Evolutionary conservation across 2,329 filamentous ascomycete genomes (phyloP), one percentile per base, ranked within the genome.

Genomic region (Huntiella omanensis): DNA sequence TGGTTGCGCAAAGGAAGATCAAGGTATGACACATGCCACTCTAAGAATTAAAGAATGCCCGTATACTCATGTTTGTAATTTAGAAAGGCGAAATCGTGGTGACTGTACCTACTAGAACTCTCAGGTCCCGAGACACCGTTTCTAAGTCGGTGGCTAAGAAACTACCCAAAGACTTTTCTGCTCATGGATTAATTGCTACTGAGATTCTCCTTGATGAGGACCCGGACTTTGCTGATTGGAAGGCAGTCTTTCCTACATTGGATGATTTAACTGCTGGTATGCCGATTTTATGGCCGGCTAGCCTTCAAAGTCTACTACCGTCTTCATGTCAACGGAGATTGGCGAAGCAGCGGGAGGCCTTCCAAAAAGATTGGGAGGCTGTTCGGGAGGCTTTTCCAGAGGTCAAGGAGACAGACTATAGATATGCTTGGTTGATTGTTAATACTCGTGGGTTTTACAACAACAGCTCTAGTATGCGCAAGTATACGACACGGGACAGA

Each of bases 151-250:
- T 85, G 46, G 60, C 65, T 45, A 58, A 61, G 10, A 63, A 62
- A 22, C 67, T 80, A 8, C 66, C 70, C 0, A 63, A 66, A 13
- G 66, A 67, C 48, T 69, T 71, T 38, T 70, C 73, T 2, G 69
- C 81, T 16, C 84, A 92, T 54, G 79, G 77, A 22, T 70, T 84
- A 35, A 66, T 91, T 5, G 80, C 84, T n/a, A 69, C 77, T 2
- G 73, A 76, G 49, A 64, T 87, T 48, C 58, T 59, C 1, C 57
- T 64, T 5, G 40, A 42, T 22, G 34, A 45, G 5, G 39, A 34
- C 10, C 54, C 62, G 13, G 65, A 66, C 17, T 70, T 71, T 52
- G 60, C 62, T 0, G 58, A 64, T 13, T 88, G 82, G 81, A 67
- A 70, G 55, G 69, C 69, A 46, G 72, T 82, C 11, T 77, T 84